Evolutionary conservation across 805 yeast species (phyloP).

Genomic region (Zygoascus biomembranicola): DNA sequence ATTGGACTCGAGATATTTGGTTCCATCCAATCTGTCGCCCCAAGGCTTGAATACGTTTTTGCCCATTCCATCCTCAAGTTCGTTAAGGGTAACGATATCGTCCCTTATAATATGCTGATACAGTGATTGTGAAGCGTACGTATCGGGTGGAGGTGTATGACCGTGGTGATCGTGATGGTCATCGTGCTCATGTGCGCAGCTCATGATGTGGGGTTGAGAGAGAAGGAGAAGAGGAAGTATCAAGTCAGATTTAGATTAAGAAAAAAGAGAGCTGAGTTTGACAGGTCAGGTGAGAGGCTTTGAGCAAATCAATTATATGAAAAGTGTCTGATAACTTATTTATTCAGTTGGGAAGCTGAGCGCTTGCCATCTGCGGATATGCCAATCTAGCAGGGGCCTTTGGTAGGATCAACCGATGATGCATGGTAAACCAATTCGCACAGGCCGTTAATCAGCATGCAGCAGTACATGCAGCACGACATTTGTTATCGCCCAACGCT

Average conservation of each 20-base stretch:
- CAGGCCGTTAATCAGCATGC: too few relatives aligned
- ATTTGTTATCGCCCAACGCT: too few relatives aligned
- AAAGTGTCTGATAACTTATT: too few relatives aligned
- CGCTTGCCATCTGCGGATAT: too few relatives aligned
- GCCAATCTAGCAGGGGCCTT: too few relatives aligned
- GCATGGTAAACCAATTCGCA: too few relatives aligned
- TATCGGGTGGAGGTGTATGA: constrained; percentile 20
- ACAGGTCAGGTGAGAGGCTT: too few relatives aligned
- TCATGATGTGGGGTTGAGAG: constrained; percentile 15
- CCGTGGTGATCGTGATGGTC: constrained; percentile 24
- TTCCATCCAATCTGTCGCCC: constrained; percentile 39
- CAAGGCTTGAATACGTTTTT: constrained; percentile 44
- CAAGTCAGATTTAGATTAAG: not conserved
- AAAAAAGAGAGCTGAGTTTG: not conserved
- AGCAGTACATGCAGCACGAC: too few relatives aligned
- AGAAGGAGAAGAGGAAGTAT: not conserved
- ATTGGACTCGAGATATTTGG: constrained; percentile 52
- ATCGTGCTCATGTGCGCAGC: constrained; percentile 19
- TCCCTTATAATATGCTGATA: constrained; percentile 50
- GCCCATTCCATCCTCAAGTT: constrained; percentile 45
- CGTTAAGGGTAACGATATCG: constrained; percentile 56
- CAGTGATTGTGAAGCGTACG: constrained; percentile 54
- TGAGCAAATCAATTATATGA: too few relatives aligned
- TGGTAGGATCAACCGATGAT: too few relatives aligned
- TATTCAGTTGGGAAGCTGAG: too few relatives aligned